These are phyloP conservation scores for Ophiostoma australiae DNA, from an alignment of 2,329 filamentous ascomycete species.

Conservation along the genomic window DNA sequence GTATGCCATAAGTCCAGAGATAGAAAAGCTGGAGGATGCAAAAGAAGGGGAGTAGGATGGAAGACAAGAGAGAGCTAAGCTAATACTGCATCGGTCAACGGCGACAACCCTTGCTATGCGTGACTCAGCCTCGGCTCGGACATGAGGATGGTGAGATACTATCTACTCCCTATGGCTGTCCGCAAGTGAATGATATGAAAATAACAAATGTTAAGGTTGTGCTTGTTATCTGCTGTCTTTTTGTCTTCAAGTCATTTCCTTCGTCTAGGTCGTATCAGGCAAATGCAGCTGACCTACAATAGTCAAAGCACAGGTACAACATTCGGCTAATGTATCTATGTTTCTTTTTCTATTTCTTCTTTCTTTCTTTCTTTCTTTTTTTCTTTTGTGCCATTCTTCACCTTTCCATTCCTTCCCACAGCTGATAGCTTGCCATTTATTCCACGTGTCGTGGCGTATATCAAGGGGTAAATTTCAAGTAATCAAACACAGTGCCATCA, in stretches of 20 bases:
- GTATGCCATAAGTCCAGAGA: background rate
- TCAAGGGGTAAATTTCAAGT: background rate
- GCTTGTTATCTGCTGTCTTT: too few species aligned
- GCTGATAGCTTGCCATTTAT: background rate
- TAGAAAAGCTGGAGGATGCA: background rate
- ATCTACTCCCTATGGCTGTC: too few species aligned
- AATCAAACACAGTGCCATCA: background rate
- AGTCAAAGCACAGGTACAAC: background rate
- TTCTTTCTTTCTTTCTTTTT: too few species aligned
- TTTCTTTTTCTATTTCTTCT: too few species aligned
- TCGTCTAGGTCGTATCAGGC: background rate
- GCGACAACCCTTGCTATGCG: background rate
- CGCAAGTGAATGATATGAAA: too few species aligned
- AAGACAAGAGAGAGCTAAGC: background rate
- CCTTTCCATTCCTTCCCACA: too few species aligned
- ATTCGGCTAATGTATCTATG: too few species aligned
- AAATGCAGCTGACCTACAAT: background rate
- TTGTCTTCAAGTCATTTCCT: too few species aligned
- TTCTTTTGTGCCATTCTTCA: too few species aligned
- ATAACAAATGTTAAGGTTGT: too few species aligned
- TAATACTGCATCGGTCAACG: background rate
- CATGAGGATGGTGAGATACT: too few species aligned
- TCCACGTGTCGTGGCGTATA: background rate
- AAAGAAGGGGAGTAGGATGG: background rate
- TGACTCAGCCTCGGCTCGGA: constrained; percentile 1